Percentiles rank a stretch among this genome's conserved stretches.
These are phyloP conservation scores for Glycine soja DNA, from an alignment of 306 rosid genomes.

Conservation along the genomic window DNA sequence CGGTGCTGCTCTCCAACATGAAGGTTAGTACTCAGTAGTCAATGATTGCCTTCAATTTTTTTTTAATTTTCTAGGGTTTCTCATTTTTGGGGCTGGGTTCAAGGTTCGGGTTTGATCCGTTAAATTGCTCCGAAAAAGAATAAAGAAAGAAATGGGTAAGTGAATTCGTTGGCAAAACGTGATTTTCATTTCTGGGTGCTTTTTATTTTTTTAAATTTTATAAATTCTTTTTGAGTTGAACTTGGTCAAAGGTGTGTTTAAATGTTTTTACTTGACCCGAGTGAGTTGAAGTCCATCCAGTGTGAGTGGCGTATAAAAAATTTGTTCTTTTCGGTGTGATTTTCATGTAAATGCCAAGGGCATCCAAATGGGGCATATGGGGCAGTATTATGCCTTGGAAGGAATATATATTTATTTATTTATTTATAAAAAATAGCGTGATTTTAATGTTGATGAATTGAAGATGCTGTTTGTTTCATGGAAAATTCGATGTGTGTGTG, in stretches of 20 bases:
- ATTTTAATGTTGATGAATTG: conserved; percentile 62
- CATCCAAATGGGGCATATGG: conserved; percentile 48
- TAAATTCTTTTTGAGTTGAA: neutral
- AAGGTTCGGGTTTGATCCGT: conserved; percentile 32
- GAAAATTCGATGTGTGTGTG: conserved; percentile 51
- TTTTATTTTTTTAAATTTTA: neutral
- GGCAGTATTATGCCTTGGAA: conserved; percentile 30
- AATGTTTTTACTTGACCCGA: conserved; percentile 40
- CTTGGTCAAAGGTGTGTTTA: conserved; percentile 40
- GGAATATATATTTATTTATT: conserved; percentile 45
- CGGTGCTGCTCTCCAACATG: conserved; percentile 86
- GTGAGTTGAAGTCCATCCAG: conserved; percentile 21
- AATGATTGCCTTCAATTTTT: conserved; percentile 6
- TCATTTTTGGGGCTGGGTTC: neutral
- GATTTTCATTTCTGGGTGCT: neutral
- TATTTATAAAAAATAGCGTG: conserved; percentile 43
- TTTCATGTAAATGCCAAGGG: conserved; percentile 42
- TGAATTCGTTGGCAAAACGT: conserved; percentile 27
- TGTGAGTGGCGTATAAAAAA: conserved; percentile 39
- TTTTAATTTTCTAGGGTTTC: conserved; percentile 33
- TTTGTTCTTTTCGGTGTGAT: conserved; percentile 42
- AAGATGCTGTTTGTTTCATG: conserved; percentile 66
- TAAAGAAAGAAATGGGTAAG: conserved; percentile 11
- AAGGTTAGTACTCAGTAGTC: conserved; percentile 60
- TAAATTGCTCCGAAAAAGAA: conserved; percentile 34